phyloP scores from a whole-genome alignment of 345 rosid genomes.

The Atalantia buxifolia region DNA sequence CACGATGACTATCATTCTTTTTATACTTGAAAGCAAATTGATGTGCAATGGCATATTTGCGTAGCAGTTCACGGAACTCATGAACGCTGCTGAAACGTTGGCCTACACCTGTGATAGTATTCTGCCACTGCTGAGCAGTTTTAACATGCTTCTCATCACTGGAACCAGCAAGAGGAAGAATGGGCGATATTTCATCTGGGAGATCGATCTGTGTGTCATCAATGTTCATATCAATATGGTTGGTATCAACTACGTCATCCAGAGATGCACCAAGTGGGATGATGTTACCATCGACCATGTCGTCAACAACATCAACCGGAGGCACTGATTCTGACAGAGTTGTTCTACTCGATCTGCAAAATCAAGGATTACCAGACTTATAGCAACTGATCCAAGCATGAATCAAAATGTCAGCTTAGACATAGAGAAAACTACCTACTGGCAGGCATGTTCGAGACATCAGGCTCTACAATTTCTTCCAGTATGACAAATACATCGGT shows the following conservation, averaged over 20 bases:
- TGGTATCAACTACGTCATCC: conserved; percentile 39
- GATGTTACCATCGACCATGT: conserved; percentile 45
- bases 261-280: conserved; percentile 35
- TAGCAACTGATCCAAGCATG: conserved; percentile 6
- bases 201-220: conserved; percentile 42
- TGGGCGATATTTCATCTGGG: conserved; percentile 49
- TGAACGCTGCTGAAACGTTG: conserved; percentile 78
- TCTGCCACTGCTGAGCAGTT: conserved; percentile 88
- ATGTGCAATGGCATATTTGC: conserved; percentile 90
- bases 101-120: conserved; percentile 86
- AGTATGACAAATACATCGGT: conserved; percentile 62
- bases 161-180: conserved; percentile 40
- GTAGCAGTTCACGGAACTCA: conserved; percentile 82
- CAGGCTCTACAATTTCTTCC: conserved; percentile 53
- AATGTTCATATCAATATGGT: conserved; percentile 31
- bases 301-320: conserved; percentile 37
- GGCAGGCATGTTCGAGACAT: conserved; percentile 75
- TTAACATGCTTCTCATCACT: conserved; percentile 58
- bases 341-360: conserved; percentile 82
- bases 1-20: conserved; percentile 94
- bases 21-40: conserved; percentile 89
- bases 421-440: conserved; percentile 58
- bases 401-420: conserved; percentile 7
- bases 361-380: conserved; percentile 15
- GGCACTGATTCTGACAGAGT: conserved; percentile 72